Conservation (phyloP, 352 stramenopile genomes). For the Phytophthora tentaculata region DNA sequence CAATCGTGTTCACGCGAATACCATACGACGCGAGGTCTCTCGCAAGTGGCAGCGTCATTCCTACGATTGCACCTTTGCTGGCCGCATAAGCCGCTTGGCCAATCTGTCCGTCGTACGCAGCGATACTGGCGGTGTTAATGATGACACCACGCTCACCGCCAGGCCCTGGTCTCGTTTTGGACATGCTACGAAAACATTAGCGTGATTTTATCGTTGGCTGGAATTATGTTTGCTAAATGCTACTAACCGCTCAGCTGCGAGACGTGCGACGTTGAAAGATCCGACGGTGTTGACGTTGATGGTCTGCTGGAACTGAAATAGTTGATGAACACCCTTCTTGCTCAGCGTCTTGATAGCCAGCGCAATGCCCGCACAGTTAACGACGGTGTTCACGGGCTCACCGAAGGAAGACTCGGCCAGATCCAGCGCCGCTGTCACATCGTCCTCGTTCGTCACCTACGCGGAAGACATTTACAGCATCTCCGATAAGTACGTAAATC, state of each 20-base stretch:
- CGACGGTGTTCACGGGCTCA: conserved; percentile 92
- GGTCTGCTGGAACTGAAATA: conserved; percentile 95
- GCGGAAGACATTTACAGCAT: background rate
- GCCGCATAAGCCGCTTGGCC: conserved; percentile 97
- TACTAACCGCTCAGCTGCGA: conserved; percentile 92
- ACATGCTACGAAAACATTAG: conserved; percentile 68
- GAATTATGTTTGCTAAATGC: background rate
- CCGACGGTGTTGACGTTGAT: conserved; percentile 97
- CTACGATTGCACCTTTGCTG: conserved; percentile 96
- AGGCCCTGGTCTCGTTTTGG: conserved; percentile 65
- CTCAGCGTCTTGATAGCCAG: conserved; percentile 92
- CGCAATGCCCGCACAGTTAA: conserved; percentile 97
- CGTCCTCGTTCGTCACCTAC: conserved; percentile 92
- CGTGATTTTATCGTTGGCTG: background rate
- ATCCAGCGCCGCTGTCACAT: conserved; percentile 90
- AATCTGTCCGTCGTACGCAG: conserved; percentile 97
- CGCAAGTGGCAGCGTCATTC: conserved; percentile 97
- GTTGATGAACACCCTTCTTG: conserved; percentile 92
- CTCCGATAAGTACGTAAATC: background rate
- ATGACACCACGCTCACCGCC: conserved; percentile 95
- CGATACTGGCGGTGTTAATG: conserved; percentile 98
- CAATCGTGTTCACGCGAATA: conserved; percentile 98
- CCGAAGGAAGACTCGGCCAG: conserved; percentile 92
- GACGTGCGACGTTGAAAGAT: conserved; percentile 97
- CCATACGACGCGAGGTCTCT: conserved; percentile 93